Evolutionary conservation across 768 basidiomycete species (phyloP).

Genomic region (Xanthoconium stramineum): DNA sequence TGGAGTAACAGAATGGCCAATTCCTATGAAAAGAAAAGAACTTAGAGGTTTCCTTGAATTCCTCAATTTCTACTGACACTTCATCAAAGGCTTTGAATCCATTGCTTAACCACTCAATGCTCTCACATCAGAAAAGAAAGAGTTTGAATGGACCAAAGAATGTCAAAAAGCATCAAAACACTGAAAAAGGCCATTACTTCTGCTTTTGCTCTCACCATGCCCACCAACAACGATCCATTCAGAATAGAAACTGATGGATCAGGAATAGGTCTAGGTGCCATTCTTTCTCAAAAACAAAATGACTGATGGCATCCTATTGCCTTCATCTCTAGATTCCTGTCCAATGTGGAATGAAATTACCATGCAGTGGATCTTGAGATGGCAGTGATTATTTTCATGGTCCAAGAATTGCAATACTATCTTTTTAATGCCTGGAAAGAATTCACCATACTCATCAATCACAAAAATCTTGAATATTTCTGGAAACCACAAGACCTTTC

Average conservation of each 20-base stretch:
- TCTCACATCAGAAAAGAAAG: not conserved
- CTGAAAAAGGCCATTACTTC: not conserved
- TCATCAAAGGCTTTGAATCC: too few species aligned
- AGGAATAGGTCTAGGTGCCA: not conserved
- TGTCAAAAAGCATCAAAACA: not conserved
- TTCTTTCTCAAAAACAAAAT: not conserved
- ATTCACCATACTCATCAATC: not conserved
- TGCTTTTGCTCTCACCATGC: not conserved
- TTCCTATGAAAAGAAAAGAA: too few species aligned
- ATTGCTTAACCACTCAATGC: not conserved
- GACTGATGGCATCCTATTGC: not conserved
- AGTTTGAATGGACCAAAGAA: not conserved
- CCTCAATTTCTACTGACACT: too few species aligned
- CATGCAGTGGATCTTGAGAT: not conserved
- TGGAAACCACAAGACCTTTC: not conserved
- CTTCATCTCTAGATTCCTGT: not conserved
- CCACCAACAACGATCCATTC: not conserved
- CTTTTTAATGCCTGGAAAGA: fast-evolving
- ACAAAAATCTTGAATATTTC: not conserved
- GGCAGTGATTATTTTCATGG: fast-evolving
- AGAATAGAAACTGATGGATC: not conserved
- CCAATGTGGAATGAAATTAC: not conserved
- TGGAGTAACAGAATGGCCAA: too few species aligned
- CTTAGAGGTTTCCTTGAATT: too few species aligned
- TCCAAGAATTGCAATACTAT: not conserved